Evolutionary conservation across 495 filamentous ascomycete species (phyloP), one percentile per base, ranked within the genome.

Genomic region (Pyrenula aspistea): DNA sequence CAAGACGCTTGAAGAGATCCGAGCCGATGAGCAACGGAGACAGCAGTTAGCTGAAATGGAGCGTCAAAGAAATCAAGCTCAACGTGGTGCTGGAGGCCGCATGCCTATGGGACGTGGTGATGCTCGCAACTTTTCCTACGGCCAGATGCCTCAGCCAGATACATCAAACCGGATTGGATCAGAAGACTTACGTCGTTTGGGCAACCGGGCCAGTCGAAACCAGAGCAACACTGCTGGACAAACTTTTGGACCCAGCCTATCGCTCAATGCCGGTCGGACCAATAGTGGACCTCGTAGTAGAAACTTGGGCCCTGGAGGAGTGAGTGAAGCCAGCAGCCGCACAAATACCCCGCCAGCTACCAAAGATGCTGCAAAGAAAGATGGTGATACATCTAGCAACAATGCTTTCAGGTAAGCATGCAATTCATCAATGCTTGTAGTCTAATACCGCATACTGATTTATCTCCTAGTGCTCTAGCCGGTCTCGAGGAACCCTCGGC

Each of bases 1-100:
- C 53, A 96, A 96, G 80, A 99, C 93, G 10, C 86, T 99, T 53
- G 83, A 87, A 12, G 86, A 96, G 74, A 87, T 99, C 60, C 85
- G 87, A 62, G 84, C 84, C 61, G 90, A 95, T 74, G 86, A 87
- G 75, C 61, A 78, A 52, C 85, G 84, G 60, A 89, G 87, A 15
- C 83, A 77, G 57, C 76, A 79, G 63, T 74, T 77, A 60, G 76
- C 78, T n/a, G 83, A 86, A 60, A 66, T 70, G 61, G 75, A 78
- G 62, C 76, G 76, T 55, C 55, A 65, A 24, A 72, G 72, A 36
- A 71, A 76, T 59, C 69, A 73, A 54, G 69, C 71, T 58, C 74
- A 68, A 59, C 77, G 79, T 21, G 71, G 75, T 55, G 74, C 72
- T 22, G 80, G 83, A 54, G 83, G 85, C 24, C 85, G 90, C 19